Conservation (phyloP, 495 filamentous ascomycete genomes). For the Stereocaulon alpinum region DNA sequence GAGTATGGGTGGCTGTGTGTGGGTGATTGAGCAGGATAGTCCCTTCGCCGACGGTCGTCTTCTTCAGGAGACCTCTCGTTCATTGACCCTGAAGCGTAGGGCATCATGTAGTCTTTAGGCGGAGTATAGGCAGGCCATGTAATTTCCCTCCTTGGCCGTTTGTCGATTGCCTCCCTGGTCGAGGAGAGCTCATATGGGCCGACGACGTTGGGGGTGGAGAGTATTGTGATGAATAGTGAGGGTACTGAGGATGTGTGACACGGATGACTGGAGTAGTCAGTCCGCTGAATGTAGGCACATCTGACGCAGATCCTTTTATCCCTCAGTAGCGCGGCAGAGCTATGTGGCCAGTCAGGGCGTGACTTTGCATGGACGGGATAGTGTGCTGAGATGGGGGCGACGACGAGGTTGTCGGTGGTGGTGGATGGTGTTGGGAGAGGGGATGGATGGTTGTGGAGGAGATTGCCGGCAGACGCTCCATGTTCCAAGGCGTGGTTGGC, state of each 20-base stretch:
- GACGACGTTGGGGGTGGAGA: constrained; percentile 1
- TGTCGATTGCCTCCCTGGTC: background rate
- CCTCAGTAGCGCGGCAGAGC: constrained; percentile 9
- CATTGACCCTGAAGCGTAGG: constrained; percentile 13
- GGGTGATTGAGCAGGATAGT: constrained; percentile 21
- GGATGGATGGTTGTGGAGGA: constrained; percentile 8
- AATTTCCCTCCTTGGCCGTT: background rate
- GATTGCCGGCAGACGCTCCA: constrained; percentile 14
- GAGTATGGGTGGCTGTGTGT: constrained; percentile 20
- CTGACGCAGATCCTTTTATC: constrained; percentile 13
- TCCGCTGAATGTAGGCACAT: constrained; percentile 7
- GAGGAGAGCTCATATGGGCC: background rate
- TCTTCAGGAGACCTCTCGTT: constrained; percentile 22
- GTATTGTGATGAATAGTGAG: background rate
- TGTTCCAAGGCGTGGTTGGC: constrained; percentile 14
- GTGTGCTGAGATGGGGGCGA: constrained; percentile 3
- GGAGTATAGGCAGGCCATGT: constrained; percentile 20
- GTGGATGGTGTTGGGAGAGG: constrained; percentile 2
- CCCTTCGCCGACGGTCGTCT: constrained; percentile 25
- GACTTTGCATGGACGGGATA: background rate
- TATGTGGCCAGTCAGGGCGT: constrained; percentile 6
- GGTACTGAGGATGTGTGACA: constrained; percentile 10
- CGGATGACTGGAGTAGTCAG: constrained; percentile 4
- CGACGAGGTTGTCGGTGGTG: constrained; percentile 8
- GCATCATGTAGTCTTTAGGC: background rate